phyloP scores from a whole-genome alignment of 805 yeast genomes.

The Clavispora fructus region DNA sequence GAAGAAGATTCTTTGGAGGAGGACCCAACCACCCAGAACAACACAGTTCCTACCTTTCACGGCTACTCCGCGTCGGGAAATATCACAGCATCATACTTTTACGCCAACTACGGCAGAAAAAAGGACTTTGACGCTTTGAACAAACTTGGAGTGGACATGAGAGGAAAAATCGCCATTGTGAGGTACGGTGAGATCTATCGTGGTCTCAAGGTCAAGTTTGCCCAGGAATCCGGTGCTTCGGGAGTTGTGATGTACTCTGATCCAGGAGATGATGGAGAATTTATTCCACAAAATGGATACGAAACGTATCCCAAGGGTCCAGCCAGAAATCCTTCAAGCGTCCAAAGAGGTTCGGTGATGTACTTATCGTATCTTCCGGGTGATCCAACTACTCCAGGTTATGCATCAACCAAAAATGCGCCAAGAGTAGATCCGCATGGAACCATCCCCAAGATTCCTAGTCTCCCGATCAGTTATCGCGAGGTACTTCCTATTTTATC shows the following conservation, averaged over 20 bases:
- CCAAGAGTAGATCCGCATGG: conserved; percentile 2
- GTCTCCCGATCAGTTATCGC: conserved; percentile 7
- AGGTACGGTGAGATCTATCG: conserved; percentile 7
- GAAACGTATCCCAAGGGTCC: conserved; percentile 7
- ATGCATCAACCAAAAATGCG: conserved; percentile 2
- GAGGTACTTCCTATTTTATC: conserved; percentile 4
- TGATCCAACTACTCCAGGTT: conserved; percentile 8
- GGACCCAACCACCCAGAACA: conserved; percentile 2
- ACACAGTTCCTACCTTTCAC: conserved; percentile 5
- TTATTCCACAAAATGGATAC: conserved; percentile 5
- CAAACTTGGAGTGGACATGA: conserved; percentile 1
- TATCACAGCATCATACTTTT: conserved; percentile 5
- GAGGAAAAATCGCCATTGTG: conserved; percentile 5
- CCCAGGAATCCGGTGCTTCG: conserved; percentile 4
- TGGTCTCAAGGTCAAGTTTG: conserved; percentile 8
- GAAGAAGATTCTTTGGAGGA: conserved; percentile 5
- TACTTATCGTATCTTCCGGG: conserved; percentile 6
- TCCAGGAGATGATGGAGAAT: conserved; percentile 8
- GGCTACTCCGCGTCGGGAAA: conserved; percentile 7
- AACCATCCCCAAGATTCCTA: conserved; percentile 5
- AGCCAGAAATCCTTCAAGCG: conserved; percentile 5
- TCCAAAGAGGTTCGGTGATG: conserved; percentile 7
- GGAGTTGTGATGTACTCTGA: conserved; percentile 7
- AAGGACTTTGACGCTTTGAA: conserved; percentile 2
- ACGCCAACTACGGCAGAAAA: conserved; percentile 7